Conservation (phyloP, 305 asterid species). For the Fraxinus greggii region DNA sequence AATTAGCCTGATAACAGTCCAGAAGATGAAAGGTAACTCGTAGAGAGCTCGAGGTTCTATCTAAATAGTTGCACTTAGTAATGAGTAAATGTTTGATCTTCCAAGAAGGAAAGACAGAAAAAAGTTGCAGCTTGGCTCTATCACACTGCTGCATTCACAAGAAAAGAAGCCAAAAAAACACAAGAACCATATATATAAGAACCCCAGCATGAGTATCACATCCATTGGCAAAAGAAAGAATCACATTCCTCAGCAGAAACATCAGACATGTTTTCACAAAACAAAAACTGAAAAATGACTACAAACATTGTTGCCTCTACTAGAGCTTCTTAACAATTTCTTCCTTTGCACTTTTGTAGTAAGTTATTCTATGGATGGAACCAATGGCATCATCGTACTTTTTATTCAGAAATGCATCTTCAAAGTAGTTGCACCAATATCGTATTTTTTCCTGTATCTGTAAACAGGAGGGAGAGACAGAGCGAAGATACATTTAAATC, state of each 20-base stretch:
- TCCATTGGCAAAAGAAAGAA: neutral
- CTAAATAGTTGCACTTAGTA: neutral
- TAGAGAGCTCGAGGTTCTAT: neutral
- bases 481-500: neutral
- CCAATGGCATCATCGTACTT: conserved; percentile 58
- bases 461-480: neutral
- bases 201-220: neutral
- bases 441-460: conserved; percentile 64
- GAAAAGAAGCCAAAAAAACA: neutral
- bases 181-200: neutral
- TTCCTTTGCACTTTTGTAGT: conserved; percentile 78
- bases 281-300: neutral
- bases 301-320: neutral
- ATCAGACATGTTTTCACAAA: neutral
- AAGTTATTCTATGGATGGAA: conserved; percentile 76
- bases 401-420: conserved; percentile 51
- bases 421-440: conserved; percentile 59
- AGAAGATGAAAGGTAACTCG: neutral
- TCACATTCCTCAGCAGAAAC: neutral
- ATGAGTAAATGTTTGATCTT: neutral
- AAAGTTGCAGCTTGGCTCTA: neutral
- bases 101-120: neutral
- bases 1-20: neutral
- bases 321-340: conserved; percentile 80
- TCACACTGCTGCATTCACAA: neutral